Conservation (phyloP, 2,329 filamentous ascomycete species). For the Chaetomium sp. region DNA sequence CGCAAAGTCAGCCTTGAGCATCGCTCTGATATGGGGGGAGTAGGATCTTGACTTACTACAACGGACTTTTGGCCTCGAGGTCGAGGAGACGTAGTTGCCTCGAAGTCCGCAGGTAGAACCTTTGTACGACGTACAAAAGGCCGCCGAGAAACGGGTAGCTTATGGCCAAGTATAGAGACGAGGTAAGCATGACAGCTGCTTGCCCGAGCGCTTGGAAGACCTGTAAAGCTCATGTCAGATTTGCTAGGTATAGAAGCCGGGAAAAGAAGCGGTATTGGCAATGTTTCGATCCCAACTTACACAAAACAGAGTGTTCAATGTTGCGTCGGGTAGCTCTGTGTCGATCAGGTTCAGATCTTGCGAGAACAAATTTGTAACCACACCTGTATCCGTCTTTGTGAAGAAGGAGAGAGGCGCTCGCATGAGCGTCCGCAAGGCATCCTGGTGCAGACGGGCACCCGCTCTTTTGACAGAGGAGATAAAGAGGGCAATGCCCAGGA, state of each 20-base stretch:
- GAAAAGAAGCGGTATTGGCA: no score
- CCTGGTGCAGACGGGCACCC: slow-evolving; percentile 37
- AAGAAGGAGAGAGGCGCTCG: slow-evolving; percentile 41
- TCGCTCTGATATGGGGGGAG: no score
- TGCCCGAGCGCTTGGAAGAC: slow-evolving; percentile 33
- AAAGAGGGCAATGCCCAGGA: slow-evolving; percentile 31
- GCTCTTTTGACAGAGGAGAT: slow-evolving; percentile 32
- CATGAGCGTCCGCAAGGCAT: slow-evolving; percentile 40
- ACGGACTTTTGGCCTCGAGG: slow-evolving; percentile 61
- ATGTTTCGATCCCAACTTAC: no score
- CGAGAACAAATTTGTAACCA: slow-evolving; percentile 45
- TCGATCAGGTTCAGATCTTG: slow-evolving; percentile 47
- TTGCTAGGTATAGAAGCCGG: no score
- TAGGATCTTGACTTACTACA: slow-evolving; percentile 47
- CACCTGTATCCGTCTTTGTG: slow-evolving; percentile 42
- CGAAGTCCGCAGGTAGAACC: slow-evolving; percentile 62
- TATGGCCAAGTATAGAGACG: slow-evolving; percentile 40
- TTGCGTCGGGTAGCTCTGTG: slow-evolving; percentile 41
- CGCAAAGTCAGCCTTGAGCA: no score
- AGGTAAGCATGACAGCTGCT: slow-evolving; percentile 38
- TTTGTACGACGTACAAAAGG: slow-evolving; percentile 55
- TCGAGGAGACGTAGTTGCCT: slow-evolving; percentile 62
- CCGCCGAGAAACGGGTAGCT: slow-evolving; percentile 53
- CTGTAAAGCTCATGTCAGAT: slow-evolving; percentile 20
- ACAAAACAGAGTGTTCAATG: slow-evolving; percentile 31